Evolutionary conservation across 2,329 filamentous ascomycete genomes (phyloP).

Genomic region (Metarhizium anisopliae): DNA sequence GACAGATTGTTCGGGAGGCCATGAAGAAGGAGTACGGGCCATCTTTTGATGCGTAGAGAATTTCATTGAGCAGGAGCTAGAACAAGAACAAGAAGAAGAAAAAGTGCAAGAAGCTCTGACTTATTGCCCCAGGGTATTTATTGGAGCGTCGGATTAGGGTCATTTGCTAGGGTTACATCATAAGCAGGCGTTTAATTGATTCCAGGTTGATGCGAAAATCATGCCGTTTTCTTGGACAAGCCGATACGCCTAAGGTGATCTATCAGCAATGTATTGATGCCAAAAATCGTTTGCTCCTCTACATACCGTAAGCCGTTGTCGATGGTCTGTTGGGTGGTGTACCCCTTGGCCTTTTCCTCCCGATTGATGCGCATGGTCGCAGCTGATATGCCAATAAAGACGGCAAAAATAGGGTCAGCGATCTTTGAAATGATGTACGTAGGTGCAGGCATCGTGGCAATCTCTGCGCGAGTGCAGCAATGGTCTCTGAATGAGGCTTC

Average conservation of each 20-base stretch:
- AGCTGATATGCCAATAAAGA: slow-evolving; percentile 46
- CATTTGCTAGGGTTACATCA: neutral
- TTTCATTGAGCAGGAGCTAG: neutral
- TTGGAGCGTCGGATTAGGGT: neutral
- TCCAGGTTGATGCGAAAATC: neutral
- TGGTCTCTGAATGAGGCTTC: no score
- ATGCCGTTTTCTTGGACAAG: slow-evolving; percentile 12
- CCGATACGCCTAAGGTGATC: slow-evolving; percentile 20
- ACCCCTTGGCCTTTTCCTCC: slow-evolving; percentile 50
- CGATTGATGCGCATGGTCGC: slow-evolving; percentile 49
- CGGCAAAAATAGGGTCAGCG: slow-evolving; percentile 49
- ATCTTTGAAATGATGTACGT: slow-evolving; percentile 52
- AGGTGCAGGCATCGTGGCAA: slow-evolving; percentile 37
- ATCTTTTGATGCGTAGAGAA: slow-evolving; percentile 28
- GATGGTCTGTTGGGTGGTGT: slow-evolving; percentile 40
- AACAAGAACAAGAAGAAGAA: neutral
- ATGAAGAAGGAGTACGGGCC: slow-evolving; percentile 60
- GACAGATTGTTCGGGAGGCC: slow-evolving; percentile 59
- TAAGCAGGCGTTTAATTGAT: neutral
- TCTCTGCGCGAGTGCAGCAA: no score
- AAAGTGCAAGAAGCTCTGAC: no score
- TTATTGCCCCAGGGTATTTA: neutral
- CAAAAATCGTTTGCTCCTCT: neutral
- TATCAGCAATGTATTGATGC: neutral
- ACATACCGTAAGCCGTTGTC: slow-evolving; percentile 34